These are phyloP conservation scores for Carex sylvatica DNA, from an alignment of 202 grass and related monocot species.

Conservation along the genomic window DNA sequence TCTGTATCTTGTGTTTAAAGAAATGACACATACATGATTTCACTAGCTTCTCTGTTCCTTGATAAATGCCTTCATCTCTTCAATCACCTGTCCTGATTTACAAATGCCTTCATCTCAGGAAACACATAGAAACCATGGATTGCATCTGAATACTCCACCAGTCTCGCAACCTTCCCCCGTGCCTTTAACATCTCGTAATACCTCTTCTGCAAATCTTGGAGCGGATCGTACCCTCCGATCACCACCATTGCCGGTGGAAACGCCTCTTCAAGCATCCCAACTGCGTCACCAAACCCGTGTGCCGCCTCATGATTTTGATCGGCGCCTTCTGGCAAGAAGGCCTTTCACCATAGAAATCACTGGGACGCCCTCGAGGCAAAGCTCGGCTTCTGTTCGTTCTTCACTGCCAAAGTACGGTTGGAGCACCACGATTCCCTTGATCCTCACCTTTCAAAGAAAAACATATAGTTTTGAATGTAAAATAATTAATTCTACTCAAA, in stretches of 20 bases:
- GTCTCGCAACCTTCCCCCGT: slow-evolving; percentile 10
- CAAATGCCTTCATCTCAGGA: slow-evolving; percentile 52
- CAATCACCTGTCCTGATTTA: slow-evolving; percentile 27
- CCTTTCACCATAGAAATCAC: slow-evolving; percentile 47
- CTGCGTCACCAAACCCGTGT: slow-evolving; percentile 30
- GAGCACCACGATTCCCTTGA: slow-evolving; percentile 51
- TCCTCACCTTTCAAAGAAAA: slow-evolving; percentile 10
- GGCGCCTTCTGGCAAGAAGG: slow-evolving; percentile 52
- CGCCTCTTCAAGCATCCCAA: slow-evolving; percentile 4
- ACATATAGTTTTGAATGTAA: neutral
- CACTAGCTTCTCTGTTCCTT: slow-evolving; percentile 12
- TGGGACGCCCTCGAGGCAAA: slow-evolving; percentile 44
- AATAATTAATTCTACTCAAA: neutral
- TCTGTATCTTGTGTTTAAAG: too few species aligned
- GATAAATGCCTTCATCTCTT: slow-evolving; percentile 43
- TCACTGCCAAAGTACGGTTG: slow-evolving; percentile 85
- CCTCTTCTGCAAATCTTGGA: slow-evolving; percentile 35
- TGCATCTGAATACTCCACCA: slow-evolving; percentile 46
- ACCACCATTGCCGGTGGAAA: slow-evolving; percentile 26
- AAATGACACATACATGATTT: neutral
- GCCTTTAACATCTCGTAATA: slow-evolving; percentile 33
- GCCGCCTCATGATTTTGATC: slow-evolving; percentile 54
- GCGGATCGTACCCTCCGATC: slow-evolving; percentile 24
- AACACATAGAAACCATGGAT: slow-evolving; percentile 50
- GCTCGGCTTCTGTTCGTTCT: slow-evolving; percentile 61